phyloP scores from a whole-genome alignment of 192 early-diverging fungal species.

The Kickxella alabastrina region DNA sequence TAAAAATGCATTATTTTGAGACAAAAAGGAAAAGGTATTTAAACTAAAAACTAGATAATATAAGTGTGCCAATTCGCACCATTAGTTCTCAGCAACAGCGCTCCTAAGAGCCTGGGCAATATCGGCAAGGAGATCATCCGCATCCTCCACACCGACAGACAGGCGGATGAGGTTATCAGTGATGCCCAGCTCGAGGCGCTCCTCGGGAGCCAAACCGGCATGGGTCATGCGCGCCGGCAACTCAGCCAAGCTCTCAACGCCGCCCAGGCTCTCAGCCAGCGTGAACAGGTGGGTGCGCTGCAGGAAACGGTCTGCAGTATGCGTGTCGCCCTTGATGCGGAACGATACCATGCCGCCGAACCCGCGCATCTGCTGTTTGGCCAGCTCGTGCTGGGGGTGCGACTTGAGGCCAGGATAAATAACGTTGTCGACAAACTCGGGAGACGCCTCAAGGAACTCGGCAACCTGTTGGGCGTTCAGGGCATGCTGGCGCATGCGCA shows the following conservation, averaged over 20 bases:
- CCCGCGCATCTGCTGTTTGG: slow-evolving; percentile 81
- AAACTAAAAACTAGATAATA: no score
- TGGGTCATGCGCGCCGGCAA: slow-evolving; percentile 97
- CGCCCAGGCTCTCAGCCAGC: slow-evolving; percentile 94
- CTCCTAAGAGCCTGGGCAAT: slow-evolving; percentile 63
- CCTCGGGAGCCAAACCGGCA: slow-evolving; percentile 82
- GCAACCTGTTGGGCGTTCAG: slow-evolving; percentile 81
- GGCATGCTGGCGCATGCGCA: slow-evolving; percentile 92
- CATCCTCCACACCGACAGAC: slow-evolving; percentile 91
- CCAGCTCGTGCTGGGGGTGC: slow-evolving; percentile 91
- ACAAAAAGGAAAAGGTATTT: no score
- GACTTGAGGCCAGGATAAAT: slow-evolving; percentile 90
- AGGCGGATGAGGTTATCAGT: slow-evolving; percentile 90
- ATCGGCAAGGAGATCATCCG: slow-evolving; percentile 80
- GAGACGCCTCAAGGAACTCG: slow-evolving; percentile 62
- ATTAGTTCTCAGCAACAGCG: slow-evolving; percentile 46
- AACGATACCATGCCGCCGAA: slow-evolving; percentile 98
- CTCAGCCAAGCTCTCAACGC: slow-evolving; percentile 93
- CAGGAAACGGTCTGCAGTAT: slow-evolving; percentile 82
- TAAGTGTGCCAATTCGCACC: no score
- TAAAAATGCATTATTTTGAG: background rate
- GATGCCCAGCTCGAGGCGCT: slow-evolving; percentile 78
- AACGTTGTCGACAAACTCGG: slow-evolving; percentile 71
- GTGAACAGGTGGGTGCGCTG: slow-evolving; percentile 76
- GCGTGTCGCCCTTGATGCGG: slow-evolving; percentile 78